phyloP scores from a whole-genome alignment of 225 moss, liverwort and hornwort genomes.

The Lunularia cruciata region DNA sequence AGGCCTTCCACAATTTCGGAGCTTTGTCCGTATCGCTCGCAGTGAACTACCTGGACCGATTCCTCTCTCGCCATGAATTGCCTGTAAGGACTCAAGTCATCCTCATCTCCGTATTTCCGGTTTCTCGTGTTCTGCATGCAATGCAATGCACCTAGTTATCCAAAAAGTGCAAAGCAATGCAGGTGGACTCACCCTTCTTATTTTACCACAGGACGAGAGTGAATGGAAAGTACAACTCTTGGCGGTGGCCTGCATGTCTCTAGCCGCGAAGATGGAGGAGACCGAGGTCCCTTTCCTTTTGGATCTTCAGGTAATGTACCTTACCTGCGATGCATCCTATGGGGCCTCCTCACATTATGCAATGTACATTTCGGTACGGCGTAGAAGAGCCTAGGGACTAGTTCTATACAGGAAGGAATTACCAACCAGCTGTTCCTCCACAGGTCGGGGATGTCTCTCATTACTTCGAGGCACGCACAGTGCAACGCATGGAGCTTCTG shows the following conservation, averaged over 20 bases:
- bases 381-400: background rate
- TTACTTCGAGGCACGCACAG: slow-evolving; percentile 80
- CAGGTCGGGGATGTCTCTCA: slow-evolving; percentile 81
- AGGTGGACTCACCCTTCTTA: background rate
- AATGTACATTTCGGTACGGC: background rate
- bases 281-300: slow-evolving; percentile 83
- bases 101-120: background rate
- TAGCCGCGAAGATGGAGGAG: slow-evolving; percentile 95
- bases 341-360: background rate
- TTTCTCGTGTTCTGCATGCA: background rate
- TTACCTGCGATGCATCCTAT: background rate
- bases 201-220: slow-evolving; percentile 49
- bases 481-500: slow-evolving; percentile 93
- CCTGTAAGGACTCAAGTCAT: slow-evolving; percentile 45
- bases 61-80: slow-evolving; percentile 65
- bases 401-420: background rate
- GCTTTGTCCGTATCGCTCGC: slow-evolving; percentile 75
- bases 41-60: slow-evolving; percentile 95
- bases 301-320: slow-evolving; percentile 85
- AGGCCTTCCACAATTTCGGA: slow-evolving; percentile 73
- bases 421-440: background rate
- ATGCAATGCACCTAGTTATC: too few species aligned
- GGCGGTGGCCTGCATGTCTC: slow-evolving; percentile 78
- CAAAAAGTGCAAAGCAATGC: too few species aligned
- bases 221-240: slow-evolving; percentile 80